Conservation (phyloP, 345 rosid species). For the Lumnitzera littorea region DNA sequence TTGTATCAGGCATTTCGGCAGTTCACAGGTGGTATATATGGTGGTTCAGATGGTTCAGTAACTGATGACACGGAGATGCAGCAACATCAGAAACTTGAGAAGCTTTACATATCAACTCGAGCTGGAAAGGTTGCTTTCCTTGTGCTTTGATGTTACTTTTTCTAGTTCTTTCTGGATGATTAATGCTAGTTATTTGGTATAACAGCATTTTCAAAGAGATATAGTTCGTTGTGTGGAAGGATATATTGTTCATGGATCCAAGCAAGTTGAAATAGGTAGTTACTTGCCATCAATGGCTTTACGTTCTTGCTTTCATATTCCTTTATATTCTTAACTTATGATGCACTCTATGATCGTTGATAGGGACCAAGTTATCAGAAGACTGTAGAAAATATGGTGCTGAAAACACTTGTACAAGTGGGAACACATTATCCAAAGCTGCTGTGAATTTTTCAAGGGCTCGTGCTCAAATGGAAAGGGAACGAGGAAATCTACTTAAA, state of each 20-base stretch:
- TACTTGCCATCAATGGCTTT: slow-evolving; percentile 10
- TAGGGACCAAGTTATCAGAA: slow-evolving; percentile 88
- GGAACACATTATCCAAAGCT: slow-evolving; percentile 77
- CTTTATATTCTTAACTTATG: background rate
- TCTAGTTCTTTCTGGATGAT: background rate
- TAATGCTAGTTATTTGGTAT: slow-evolving; percentile 11
- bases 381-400: slow-evolving; percentile 90
- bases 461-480: slow-evolving; percentile 87
- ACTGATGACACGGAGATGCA: slow-evolving; percentile 76
- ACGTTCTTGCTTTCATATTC: background rate
- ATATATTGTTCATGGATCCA: slow-evolving; percentile 74
- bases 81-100: slow-evolving; percentile 85
- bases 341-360: slow-evolving; percentile 11
- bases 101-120: slow-evolving; percentile 88
- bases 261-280: slow-evolving; percentile 86
- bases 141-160: background rate
- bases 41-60: slow-evolving; percentile 61
- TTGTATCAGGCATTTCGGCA: slow-evolving; percentile 34
- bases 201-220: slow-evolving; percentile 92
- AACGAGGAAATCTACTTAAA: slow-evolving; percentile 80
- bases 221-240: slow-evolving; percentile 96
- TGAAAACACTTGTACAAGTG: slow-evolving; percentile 87
- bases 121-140: slow-evolving; percentile 62
- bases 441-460: slow-evolving; percentile 61
- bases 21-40: slow-evolving; percentile 82